Evolutionary conservation across 2,329 filamentous ascomycete genomes (phyloP), one percentile per base, ranked within the genome.

Genomic region (Cordyceps cicadae): DNA sequence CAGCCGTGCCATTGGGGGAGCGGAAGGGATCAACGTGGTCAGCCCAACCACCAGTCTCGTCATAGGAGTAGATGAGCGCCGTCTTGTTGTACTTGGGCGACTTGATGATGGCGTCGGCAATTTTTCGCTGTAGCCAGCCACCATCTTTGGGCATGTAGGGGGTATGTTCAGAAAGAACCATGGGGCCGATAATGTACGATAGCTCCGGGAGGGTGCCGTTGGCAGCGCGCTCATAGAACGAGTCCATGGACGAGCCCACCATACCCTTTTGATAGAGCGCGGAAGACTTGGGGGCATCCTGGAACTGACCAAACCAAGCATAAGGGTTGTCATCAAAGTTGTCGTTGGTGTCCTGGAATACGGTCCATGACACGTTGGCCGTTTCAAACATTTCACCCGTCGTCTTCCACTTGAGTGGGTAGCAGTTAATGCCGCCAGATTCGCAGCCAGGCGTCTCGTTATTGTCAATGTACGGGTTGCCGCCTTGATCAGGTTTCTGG

Each of bases 321-420:
- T 81, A 71, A 0, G 79, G 76, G 66, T 81, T 83, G 66, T 83
- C 81, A 48, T 81, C 79, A 61, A 80, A 81, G 68, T 81, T 81
- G 65, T 82, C 74, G 5, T 67, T 70, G 9, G 41, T 76, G 58
- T 79, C 73, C 64, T 81, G 79, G 64, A 73, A 82, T 1, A 81
- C 72, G 43, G 79, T 75, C 81, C 81, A 83, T 1, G 75, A 75
- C 21, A 79, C 75, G 17, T 75, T 77, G 1, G 76, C 75, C 11
- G 75, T 73, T 65, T 81, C 74, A 43, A 79, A 80, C 61, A 75
- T 71, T 61, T 82, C 78, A 54, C 74, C 78, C 19, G 76, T 74
- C 0, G 79, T 81, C 62, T 79, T 79, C 80, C 80, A 83, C 61
- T 79, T 78, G 19, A 82, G 70, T 0, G 80, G 80, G 54, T 80